These are phyloP conservation scores for Yarrowia sp. DNA, from an alignment of 805 yeast species.

Conservation along the genomic window DNA sequence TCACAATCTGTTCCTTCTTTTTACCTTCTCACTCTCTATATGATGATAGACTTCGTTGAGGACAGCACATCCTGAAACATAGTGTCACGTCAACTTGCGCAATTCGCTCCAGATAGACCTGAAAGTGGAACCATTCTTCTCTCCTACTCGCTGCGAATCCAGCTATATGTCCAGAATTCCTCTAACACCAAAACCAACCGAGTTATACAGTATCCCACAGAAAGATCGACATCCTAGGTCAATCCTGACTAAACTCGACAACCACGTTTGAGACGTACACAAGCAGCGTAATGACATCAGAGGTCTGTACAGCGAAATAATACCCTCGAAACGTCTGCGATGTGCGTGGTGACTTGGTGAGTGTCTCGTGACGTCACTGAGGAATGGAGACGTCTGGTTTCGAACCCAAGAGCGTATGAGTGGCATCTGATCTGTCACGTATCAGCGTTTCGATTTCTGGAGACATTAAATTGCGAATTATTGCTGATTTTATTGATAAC, in stretches of 20 bases:
- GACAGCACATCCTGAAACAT: not conserved
- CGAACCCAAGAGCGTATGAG: too few relatives aligned
- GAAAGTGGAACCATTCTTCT: not conserved
- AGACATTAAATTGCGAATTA: not conserved
- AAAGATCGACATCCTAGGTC: not conserved
- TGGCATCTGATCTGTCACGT: too few relatives aligned
- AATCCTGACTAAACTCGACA: not conserved
- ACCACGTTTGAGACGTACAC: slow-evolving; percentile 8
- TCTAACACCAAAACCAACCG: not conserved
- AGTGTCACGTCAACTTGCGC: not conserved
- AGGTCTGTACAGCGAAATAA: not conserved
- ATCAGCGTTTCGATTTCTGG: too few relatives aligned
- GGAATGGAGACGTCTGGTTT: too few relatives aligned
- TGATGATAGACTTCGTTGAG: not conserved
- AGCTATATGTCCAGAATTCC: too few relatives aligned
- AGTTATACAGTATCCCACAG: too few relatives aligned
- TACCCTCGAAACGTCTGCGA: not conserved
- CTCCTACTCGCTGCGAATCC: not conserved
- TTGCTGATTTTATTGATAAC: not conserved
- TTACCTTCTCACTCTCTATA: not conserved
- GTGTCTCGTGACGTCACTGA: not conserved
- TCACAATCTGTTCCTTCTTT: too few relatives aligned
- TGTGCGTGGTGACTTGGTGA: not conserved
- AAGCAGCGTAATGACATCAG: slow-evolving; percentile 6
- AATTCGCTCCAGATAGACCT: not conserved